Base-by-base conservation (phyloP, 306 rosid genomes). In the Vigna reflexopilosa region DNA sequence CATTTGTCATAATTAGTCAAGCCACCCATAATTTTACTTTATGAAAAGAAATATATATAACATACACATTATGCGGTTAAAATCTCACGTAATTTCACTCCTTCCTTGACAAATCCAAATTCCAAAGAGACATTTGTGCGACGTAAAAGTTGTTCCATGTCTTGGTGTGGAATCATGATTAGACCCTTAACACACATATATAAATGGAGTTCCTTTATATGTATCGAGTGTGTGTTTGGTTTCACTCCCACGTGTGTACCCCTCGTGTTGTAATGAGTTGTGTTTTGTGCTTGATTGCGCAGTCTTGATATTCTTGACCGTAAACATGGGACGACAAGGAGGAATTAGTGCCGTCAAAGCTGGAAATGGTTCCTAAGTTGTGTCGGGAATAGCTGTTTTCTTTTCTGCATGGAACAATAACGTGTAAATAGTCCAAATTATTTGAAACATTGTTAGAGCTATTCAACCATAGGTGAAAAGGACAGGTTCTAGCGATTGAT, bases 341-440 rank as follows among this genome's bases (percentile, higher is more conserved):
- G 85, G 88, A 84, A 84, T 81, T 69, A 56, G 30, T 83, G 91
- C 87, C 89, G 83, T 81, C 19, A 85, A 88, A 85, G 82, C 80
- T 73, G 89, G 89, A 85, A 63, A 74, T 75, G 26, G 65, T 20
- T 45, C 16, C 72, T 16, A 26, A 58, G 12, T 45, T 13, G 48
- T 75, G 75, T 79, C 73, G 77, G 69, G 58, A 19, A 58, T 72
- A 78, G 72, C 49, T 52, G 16, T 38, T 73, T 59, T n/a, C 6
- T 50, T 36, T 17, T 54, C 17, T 54, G 69, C 62, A 26, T 78
- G 77, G 54, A 56, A 38, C 17, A 73, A 28, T 54, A 30, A 63
- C 48, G 48, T 74, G 38, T n/a, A 16, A 19, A 42, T 14, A 50
- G 48, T 70, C 50, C 64, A 26, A 71, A 61, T 69, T 44, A 22